Evolutionary conservation across 352 stramenopile species (phyloP), one percentile per base, ranked within the genome.

Genomic region (Nothophytophthora sp.): DNA sequence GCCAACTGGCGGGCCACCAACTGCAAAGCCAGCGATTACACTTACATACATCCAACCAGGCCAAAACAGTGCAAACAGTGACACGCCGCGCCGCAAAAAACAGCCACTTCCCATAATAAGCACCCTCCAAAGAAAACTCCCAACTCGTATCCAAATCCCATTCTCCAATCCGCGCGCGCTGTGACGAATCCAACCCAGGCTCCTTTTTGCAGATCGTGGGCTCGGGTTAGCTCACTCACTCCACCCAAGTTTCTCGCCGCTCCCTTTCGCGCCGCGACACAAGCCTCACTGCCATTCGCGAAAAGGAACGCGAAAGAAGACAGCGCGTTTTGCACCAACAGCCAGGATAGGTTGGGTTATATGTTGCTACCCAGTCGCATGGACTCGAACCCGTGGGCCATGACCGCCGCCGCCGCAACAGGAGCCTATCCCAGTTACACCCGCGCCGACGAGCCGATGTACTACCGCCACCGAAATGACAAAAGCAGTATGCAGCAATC

Each of bases 101-200:
- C 52, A 65, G 62, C 62, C 42, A 52, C 56, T 45, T 16, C 20
- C 49, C 10, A 62, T 44, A 65, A 63, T n/a, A 63, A 62, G 55
- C 28, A 45, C 36, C 33, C 19, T 16, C 11, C 32, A 50, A 46
- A 65, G 34, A 68, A 60, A 57, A 46, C 23, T 19, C 5, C 13
- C 18, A 16, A 50, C 62, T 30, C 30, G 37, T 43, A 70, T 54
- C 62, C 55, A 60, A 67, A 70, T 67, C 62, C 47, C 59, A 35
- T 55, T 47, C 67, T 64, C 42, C 28, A 71, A 54, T n/a, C n/a
- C n/a, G 29, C 29, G 4, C 33, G 43, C 50, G 61, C 55, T 67
- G 62, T 67, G 62, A 70, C 56, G 61, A 70, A 70, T 66, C 42
- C 56, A 28, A 23, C 19, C 36, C 5, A 42, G 32, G 62, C 60